Evolutionary conservation across 176 grass and related monocot species (phyloP).

Genomic region (Zoysia pacifica): DNA sequence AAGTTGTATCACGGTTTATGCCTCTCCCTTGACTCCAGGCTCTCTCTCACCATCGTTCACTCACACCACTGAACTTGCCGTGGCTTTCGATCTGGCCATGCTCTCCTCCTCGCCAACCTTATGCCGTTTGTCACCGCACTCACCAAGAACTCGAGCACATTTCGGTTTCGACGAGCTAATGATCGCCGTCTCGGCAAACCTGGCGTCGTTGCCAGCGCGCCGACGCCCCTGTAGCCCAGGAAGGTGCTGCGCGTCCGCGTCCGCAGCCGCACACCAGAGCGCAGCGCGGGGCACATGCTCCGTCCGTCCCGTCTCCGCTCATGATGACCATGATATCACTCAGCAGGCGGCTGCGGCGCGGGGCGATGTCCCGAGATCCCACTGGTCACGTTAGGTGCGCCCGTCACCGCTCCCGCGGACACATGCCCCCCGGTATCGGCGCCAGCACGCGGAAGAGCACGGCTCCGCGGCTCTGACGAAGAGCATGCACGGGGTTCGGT

Average conservation of each 20-base stretch:
- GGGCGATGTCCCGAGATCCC: background rate
- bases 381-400: constrained; percentile 33
- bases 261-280: background rate
- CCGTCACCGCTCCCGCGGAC: background rate
- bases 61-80: too few species aligned
- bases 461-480: too few species aligned
- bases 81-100: too few species aligned
- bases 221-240: background rate
- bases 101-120: too few species aligned
- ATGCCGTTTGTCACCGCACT: background rate
- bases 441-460: background rate
- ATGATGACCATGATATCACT: background rate
- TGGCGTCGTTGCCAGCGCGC: background rate
- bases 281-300: constrained; percentile 6
- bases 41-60: too few species aligned
- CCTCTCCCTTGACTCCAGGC: too few species aligned
- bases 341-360: background rate
- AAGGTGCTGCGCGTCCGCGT: background rate
- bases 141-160: background rate
- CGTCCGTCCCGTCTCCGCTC: background rate
- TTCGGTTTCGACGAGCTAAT: background rate
- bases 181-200: background rate
- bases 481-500: too few species aligned
- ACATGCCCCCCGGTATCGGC: background rate
- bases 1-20: too few species aligned